Evolutionary conservation across 2,329 filamentous ascomycete species (phyloP).

Genomic region (Intubia oerlemansii): DNA sequence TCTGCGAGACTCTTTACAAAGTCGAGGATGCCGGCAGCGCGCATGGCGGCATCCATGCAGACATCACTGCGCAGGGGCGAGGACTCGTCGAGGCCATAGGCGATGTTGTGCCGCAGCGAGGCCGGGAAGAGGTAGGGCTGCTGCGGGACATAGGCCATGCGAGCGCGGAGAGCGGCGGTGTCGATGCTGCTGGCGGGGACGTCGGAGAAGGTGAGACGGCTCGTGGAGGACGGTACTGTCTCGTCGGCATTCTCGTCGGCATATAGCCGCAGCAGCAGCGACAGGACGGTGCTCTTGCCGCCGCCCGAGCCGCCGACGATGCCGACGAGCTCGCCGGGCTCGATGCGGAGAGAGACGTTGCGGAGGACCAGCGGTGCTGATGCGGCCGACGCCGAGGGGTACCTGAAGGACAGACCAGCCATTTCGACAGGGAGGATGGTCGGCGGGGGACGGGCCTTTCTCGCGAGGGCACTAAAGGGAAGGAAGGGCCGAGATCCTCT

Average conservation of each 20-base stretch:
- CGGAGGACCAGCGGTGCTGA: conserved; percentile 29
- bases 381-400: conserved; percentile 22
- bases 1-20: conserved; percentile 53
- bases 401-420: conserved; percentile 45
- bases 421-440: conserved; percentile 25
- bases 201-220: conserved; percentile 34
- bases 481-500: too few species aligned
- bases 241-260: conserved; percentile 4
- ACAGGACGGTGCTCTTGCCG: conserved; percentile 74
- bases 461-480: too few species aligned
- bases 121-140: conserved; percentile 56
- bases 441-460: conserved; percentile 17
- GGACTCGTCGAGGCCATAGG: conserved; percentile 44
- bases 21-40: conserved; percentile 45
- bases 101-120: conserved; percentile 60
- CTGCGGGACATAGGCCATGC: conserved; percentile 49
- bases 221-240: neutral
- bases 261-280: conserved; percentile 56
- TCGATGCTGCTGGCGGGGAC: conserved; percentile 36
- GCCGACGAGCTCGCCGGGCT: conserved; percentile 43
- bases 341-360: conserved; percentile 43
- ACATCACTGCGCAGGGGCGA: conserved; percentile 25
- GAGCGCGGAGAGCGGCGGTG: conserved; percentile 33
- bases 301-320: conserved; percentile 71
- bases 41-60: conserved; percentile 29